Base-by-base conservation (phyloP, 176 grass and related monocot genomes). In the Juncus inflexus region DNA sequence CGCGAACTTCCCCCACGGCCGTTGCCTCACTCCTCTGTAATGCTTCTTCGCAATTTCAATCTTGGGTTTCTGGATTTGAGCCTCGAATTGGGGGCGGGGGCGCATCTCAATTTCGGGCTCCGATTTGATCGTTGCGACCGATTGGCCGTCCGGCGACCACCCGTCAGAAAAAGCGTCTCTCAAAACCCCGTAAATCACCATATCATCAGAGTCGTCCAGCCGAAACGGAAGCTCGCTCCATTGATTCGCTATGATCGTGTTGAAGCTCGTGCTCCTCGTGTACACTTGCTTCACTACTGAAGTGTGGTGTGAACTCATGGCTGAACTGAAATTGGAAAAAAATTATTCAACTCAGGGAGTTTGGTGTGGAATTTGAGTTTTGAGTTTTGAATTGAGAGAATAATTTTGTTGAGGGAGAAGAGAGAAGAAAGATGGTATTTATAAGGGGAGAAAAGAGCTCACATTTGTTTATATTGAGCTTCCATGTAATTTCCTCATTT, bases 1-100 rank as follows among this genome's bases (percentile, higher is more conserved):
- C 4, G 95, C 95, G 78, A 84, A 99, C 68, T 99, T 99, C 35
- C 95, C 95, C 95, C 95, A 99, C 9, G 89, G 89, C 51, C 95
- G 83, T 86, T 86, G 95, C 75, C 95, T 57, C 62, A 99, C 95
- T 0, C 95, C 95, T 3, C 86, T 45, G 75, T 90, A 99, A 73
- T 90, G 83, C 73, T 86, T 86, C 9, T 79, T 63, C 9, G 78
- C 47, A 56, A 28, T 35, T 28, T 65, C 72, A 12, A 15, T 9
- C 58, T 4, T 35, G 3, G 49, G 9, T 54, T 64, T 40, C 63
- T 36, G 60, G 2, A 41, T 71, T 40, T 60, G 52, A 12, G 15
- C 11, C 10, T 55, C 43, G 4, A 12, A 38, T 40, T 71, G 53
- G 7, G 54, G 53, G 4, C 55, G 53, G 7, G 54, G 53, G 4